Base-by-base conservation (phyloP, 2,329 filamentous ascomycete genomes). In the Didymella lethalis region DNA sequence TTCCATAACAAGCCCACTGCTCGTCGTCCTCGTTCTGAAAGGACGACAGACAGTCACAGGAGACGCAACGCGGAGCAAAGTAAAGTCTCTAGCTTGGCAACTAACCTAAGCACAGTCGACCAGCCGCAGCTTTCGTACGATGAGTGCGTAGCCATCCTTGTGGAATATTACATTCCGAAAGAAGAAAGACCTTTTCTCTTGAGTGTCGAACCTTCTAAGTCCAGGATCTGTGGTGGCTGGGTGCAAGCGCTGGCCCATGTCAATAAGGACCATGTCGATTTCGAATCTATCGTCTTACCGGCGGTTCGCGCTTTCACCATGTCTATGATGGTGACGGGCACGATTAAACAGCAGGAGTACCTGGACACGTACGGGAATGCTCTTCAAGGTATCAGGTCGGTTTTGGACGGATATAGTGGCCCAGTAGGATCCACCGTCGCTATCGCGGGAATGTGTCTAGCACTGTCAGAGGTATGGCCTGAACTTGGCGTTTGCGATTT, bases 201-300 rank as follows among this genome's bases (percentile, higher is more conserved):
- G 31, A 29, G 44, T 26, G 29, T 49, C n/a, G 53, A 45, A 23
- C 53, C 53, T 20, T 49, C 53, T 7, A 55, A 49, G 14, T 55
- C 53, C 8, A 55, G 53, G n/a, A 55, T 55, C 2, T 55, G 53
- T 29, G 53, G 53, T 18, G 53, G 53, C 40, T 55, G 53, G 53
- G 53, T 55, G 4, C 53, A 55, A 31, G 53, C 53, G 18, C 46
- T 55, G 23, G 36, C 46, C n/a, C 53, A 55, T 40, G 46, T 55
- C 53, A 55, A 46, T 32, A 46, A 49, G 11, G 20, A 20, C 11
- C 29, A 55, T 38, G 31, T 7, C 12, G 46, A 55, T 20, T 55
- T 49, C 14, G 31, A 49, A 14, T 4, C 14, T 5, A 49, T 55
- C 11, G 20, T 55, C 14, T 31, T 18, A 20, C 53, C 53, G 14